A percentile compares a stretch with the other conserved stretches of the same genome.
Conservation (phyloP, 2,329 filamentous ascomycete species). For the Pestalotiopsis sp. region DNA sequence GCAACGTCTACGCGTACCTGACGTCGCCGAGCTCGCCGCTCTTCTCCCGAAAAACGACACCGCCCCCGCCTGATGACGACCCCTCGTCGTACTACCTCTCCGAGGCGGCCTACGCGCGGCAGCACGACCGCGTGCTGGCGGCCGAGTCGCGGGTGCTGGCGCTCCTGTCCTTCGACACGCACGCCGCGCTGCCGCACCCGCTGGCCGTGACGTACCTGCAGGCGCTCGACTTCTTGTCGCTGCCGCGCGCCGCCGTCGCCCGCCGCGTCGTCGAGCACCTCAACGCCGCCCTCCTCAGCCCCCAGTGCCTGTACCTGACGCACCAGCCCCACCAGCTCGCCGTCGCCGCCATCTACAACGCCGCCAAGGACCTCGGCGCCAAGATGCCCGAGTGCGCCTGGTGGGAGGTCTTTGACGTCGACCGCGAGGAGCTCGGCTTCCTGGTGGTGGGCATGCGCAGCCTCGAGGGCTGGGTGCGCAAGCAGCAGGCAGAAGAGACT, state of each 20-base stretch:
- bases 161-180: conserved; percentile 78
- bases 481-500: conserved; percentile 60
- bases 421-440: conserved; percentile 92
- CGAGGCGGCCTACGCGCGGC: conserved; percentile 70
- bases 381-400: conserved; percentile 84
- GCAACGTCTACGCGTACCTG: conserved; percentile 86
- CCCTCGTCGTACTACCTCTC: conserved; percentile 68
- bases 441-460: conserved; percentile 85
- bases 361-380: conserved; percentile 73
- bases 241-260: conserved; percentile 55
- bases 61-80: conserved; percentile 33
- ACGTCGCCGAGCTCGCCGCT: conserved; percentile 62
- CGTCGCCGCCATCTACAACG: conserved; percentile 88
- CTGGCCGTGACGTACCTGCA: conserved; percentile 92
- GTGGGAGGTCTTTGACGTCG: conserved; percentile 99
- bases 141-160: conserved; percentile 78
- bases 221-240: conserved; percentile 71
- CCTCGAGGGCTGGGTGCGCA: conserved; percentile 67
- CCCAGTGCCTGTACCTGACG: conserved; percentile 87
- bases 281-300: conserved; percentile 84
- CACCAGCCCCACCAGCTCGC: conserved; percentile 88
- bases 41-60: conserved; percentile 42
- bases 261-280: conserved; percentile 73
- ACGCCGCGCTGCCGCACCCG: conserved; percentile 83
- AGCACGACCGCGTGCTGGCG: conserved; percentile 67